phyloP scores from a whole-genome alignment of 2,329 filamentous ascomycete species.

The Elsinoe fawcettii region DNA sequence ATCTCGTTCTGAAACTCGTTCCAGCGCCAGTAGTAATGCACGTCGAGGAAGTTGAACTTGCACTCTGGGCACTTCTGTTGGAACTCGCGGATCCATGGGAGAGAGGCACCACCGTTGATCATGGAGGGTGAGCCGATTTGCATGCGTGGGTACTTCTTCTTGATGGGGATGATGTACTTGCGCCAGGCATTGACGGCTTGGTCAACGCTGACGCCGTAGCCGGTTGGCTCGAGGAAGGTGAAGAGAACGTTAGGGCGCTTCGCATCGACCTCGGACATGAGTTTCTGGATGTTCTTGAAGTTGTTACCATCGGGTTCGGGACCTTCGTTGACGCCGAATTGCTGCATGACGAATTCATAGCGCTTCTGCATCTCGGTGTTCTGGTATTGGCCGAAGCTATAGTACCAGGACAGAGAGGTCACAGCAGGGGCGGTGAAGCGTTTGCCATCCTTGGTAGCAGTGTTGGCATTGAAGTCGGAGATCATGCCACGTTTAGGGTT shows the following conservation, averaged over 20 bases:
- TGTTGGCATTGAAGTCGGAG: background rate
- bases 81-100: constrained; percentile 1
- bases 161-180: constrained; percentile 11
- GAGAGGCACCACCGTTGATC: constrained; percentile 1
- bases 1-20: constrained; percentile 1
- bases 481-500: constrained; percentile 7
- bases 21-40: constrained; percentile 10
- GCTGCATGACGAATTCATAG: constrained; percentile 9
- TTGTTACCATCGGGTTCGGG: background rate
- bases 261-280: constrained; percentile 1
- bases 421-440: background rate
- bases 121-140: background rate
- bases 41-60: constrained; percentile 9
- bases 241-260: background rate
- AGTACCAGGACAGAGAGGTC: background rate
- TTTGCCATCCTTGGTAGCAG: background rate
- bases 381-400: constrained; percentile 1
- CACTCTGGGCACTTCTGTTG: constrained; percentile 1
- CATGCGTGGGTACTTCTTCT: constrained; percentile 1
- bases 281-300: constrained; percentile 4
- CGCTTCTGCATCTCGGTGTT: background rate
- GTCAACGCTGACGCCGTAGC: constrained; percentile 1
- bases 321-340: constrained; percentile 1
- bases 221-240: constrained; percentile 3
- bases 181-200: constrained; percentile 1